Evolutionary conservation across 805 yeast genomes (phyloP).

Genomic region (Peterozyma toletana): DNA sequence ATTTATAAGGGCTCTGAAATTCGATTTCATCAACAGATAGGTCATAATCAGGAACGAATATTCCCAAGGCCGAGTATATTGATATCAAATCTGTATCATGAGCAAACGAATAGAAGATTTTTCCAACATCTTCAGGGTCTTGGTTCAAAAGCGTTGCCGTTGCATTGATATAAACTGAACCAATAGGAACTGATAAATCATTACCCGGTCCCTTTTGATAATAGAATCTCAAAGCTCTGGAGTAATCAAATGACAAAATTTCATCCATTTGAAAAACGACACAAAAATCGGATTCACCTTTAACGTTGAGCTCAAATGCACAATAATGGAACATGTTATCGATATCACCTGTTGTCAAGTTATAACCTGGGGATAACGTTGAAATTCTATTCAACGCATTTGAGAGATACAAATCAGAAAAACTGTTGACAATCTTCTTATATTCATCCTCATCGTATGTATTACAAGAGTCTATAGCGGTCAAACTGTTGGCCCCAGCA

Average conservation of each 20-base stretch:
- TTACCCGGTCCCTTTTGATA: conserved; percentile 44
- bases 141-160: conserved; percentile 34
- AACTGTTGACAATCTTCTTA: conserved; percentile 18
- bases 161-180: conserved; percentile 40
- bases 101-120: conserved; percentile 38
- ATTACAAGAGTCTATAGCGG: conserved; percentile 41
- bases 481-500: conserved; percentile 53
- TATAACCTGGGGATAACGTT: conserved; percentile 27
- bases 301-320: conserved; percentile 43
- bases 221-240: conserved; percentile 32
- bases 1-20: conserved; percentile 40
- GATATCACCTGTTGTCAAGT: conserved; percentile 33
- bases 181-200: conserved; percentile 30
- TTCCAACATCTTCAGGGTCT: conserved; percentile 18
- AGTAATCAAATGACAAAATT: conserved; percentile 33
- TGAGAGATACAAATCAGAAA: conserved; percentile 21
- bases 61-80: conserved; percentile 41
- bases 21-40: conserved; percentile 37
- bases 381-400: conserved; percentile 24
- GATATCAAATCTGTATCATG: conserved; percentile 52
- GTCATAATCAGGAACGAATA: conserved; percentile 29
- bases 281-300: conserved; percentile 36
- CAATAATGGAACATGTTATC: conserved; percentile 34
- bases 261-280: conserved; percentile 43
- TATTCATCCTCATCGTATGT: conserved; percentile 20